Evolutionary conservation across 805 yeast genomes (phyloP), one percentile per base, ranked within the genome.

Genomic region (Wickerhamiella siamensis): DNA sequence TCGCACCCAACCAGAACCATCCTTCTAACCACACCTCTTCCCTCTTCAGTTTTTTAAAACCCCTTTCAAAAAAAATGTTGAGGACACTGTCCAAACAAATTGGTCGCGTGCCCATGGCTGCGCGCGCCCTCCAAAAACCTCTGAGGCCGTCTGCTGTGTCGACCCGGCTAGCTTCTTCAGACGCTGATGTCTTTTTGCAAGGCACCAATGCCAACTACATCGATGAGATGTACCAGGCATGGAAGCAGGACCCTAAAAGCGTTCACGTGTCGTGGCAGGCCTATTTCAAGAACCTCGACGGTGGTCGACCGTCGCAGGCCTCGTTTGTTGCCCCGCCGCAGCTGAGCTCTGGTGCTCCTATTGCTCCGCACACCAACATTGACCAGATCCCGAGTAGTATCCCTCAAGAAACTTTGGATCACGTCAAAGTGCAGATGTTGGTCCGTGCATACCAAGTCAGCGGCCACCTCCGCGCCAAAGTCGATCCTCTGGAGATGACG

Each of bases 381-480:
- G 62, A 61, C 46, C 61, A 67, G 49, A 34, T 47, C 15, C 47
- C 47, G 18, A 24, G 10, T 12, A 24, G 12, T 12, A 6, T 24
- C 29, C 14, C n/a, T 10, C 27, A 34, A 19, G 29, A 36, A 24
- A 46, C 47, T 27, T 38, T 51, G 48, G 72, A 83, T 48, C 97
- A 91, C 62, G 74, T 91, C 70, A 91, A 91, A 64, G 93, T 86
- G 15, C 99, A 91, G 71, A 74, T 91, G 54, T 72, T 91, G 55
- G 96, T 93, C 49, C 82, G 99, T 64, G 98, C 98, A 24, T 91
- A 87, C 67, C 98, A 91, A 69, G 98, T 91, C 41, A 78, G 97
- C 65, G 99, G 98, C 52, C 99, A 91, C 64, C 81, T 79, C 63
- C 83, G 83, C 68, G 96, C 97, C 36, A 79, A 77, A 54, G 79